These are phyloP conservation scores for Balansia obtecta DNA, from an alignment of 2,329 filamentous ascomycete genomes.

Conservation along the genomic window DNA sequence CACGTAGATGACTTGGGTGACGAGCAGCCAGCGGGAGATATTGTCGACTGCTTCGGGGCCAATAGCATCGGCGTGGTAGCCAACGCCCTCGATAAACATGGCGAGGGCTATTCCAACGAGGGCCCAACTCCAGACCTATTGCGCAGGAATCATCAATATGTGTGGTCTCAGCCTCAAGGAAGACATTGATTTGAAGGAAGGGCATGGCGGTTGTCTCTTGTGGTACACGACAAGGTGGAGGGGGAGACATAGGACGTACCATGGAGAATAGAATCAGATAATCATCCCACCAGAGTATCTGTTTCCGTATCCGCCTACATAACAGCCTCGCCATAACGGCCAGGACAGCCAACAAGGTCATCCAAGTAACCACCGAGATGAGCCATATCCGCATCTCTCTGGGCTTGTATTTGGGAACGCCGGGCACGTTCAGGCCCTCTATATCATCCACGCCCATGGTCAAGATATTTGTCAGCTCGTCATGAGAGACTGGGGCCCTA, in stretches of 20 bases:
- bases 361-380: slow-evolving; percentile 22
- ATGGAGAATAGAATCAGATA: slow-evolving; percentile 33
- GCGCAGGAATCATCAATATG: too few relatives aligned
- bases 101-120: slow-evolving; percentile 33
- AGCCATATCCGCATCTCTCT: slow-evolving; percentile 28
- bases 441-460: neutral
- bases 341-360: slow-evolving; percentile 26
- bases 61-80: slow-evolving; percentile 28
- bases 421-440: slow-evolving; percentile 3
- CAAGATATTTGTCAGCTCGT: neutral
- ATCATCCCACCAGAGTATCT: slow-evolving; percentile 35
- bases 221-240: neutral
- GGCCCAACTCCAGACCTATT: slow-evolving; percentile 27
- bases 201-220: too few relatives aligned
- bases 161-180: neutral
- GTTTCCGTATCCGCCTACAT: slow-evolving; percentile 26
- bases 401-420: slow-evolving; percentile 11
- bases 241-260: slow-evolving; percentile 16
- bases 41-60: slow-evolving; percentile 21
- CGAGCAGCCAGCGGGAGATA: slow-evolving; percentile 31
- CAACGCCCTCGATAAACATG: slow-evolving; percentile 33
- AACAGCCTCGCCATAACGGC: slow-evolving; percentile 25
- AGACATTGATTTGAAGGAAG: neutral
- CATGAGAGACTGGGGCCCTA: neutral
- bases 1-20: slow-evolving; percentile 32